Evolutionary conservation across 805 yeast genomes (phyloP).

Genomic region (Saccharomycopsis selenospora): DNA sequence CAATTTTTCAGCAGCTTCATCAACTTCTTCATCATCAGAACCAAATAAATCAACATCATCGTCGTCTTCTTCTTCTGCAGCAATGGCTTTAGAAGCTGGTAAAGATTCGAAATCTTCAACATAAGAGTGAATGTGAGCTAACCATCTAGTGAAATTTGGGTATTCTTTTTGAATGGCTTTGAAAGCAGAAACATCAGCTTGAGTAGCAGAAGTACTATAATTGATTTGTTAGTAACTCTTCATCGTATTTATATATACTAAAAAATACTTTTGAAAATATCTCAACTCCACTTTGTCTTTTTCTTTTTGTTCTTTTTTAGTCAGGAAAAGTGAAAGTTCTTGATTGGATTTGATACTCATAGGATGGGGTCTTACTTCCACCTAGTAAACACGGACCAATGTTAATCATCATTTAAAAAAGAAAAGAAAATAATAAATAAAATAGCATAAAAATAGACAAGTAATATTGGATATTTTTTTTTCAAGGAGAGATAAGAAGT

Average conservation of each 20-base stretch:
- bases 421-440: not conserved
- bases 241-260: too few species aligned
- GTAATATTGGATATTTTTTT: not conserved
- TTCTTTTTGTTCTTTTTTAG: conserved; percentile 15
- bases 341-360: conserved; percentile 69
- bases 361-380: conserved; percentile 90
- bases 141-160: conserved; percentile 98
- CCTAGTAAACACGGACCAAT: conserved; percentile 98
- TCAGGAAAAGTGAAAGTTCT: conserved; percentile 38
- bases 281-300: not conserved
- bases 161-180: conserved; percentile 85
- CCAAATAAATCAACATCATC: conserved; percentile 92
- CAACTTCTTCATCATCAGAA: conserved; percentile 84
- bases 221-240: not conserved
- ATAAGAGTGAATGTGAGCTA: conserved; percentile 94
- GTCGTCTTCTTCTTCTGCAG: conserved; percentile 69
- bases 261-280: not conserved
- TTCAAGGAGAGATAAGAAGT: too few species aligned
- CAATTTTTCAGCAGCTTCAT: conserved; percentile 93
- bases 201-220: conserved; percentile 75
- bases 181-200: conserved; percentile 92
- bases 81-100: conserved; percentile 64
- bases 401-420: conserved; percentile 53
- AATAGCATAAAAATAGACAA: not conserved
- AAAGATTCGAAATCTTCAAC: conserved; percentile 73